A percentile compares a stretch with the other conserved stretches of the same genome.
Conservation (phyloP, 1,284 basidiomycete species). For the Phaffia rhodozyma region DNA sequence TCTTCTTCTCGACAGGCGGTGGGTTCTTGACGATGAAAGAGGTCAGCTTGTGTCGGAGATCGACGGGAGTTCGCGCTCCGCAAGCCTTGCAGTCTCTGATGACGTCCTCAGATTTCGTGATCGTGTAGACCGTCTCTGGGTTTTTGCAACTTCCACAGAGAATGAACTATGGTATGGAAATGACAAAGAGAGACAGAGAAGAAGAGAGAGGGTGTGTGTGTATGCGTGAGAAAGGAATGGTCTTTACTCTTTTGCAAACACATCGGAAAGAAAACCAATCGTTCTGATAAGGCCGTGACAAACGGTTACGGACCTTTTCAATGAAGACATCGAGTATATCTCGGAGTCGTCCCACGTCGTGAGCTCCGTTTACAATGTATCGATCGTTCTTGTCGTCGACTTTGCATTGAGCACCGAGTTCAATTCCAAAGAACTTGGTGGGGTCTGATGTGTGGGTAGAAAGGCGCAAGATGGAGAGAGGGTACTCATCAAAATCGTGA, state of each 20-base stretch:
- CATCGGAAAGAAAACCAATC: neutral
- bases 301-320: conserved; percentile 21
- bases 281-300: neutral
- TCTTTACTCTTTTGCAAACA: neutral
- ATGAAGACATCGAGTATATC: conserved; percentile 96
- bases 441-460: conserved; percentile 47
- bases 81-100: conserved; percentile 97
- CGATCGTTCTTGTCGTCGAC: conserved; percentile 94
- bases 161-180: conserved; percentile 73
- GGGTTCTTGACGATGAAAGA: conserved; percentile 98
- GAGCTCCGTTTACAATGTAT: conserved; percentile 97
- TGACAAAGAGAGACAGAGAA: neutral
- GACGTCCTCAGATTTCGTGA: conserved; percentile 80
- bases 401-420: conserved; percentile 94
- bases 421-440: conserved; percentile 98
- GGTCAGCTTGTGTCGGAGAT: conserved; percentile 95
- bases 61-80: conserved; percentile 77
- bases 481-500: neutral
- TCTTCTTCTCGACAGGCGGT: conserved; percentile 54
- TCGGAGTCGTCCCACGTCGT: conserved; percentile 80
- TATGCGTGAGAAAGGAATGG: neutral
- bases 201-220: too few relatives aligned
- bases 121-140: conserved; percentile 84
- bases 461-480: neutral
- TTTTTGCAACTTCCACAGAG: conserved; percentile 98